Conservation (phyloP, 306 rosid genomes). For the Adenanthera pavonina region DNA sequence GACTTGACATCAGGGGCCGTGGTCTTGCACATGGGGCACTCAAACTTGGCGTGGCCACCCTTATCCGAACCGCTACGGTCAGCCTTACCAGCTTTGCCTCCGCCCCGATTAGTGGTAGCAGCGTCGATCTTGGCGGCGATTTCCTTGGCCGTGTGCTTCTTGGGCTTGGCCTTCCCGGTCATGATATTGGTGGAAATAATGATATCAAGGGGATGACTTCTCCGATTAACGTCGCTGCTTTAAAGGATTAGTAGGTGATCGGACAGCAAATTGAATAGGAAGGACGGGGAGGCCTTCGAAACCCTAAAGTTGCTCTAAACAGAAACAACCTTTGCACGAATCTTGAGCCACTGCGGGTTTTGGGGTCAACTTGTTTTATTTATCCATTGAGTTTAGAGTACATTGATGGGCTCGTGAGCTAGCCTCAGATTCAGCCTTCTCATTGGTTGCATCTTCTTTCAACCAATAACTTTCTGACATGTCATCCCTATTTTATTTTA, state of each 20-base stretch:
- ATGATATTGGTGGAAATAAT: conserved; percentile 30
- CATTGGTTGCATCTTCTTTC: not conserved
- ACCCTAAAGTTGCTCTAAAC: not conserved
- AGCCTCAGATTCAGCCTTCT: not conserved
- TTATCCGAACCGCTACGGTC: conserved; percentile 77
- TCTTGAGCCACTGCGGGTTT: not conserved
- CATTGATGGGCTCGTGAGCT: not conserved
- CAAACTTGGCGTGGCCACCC: conserved; percentile 96
- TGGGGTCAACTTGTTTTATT: not conserved
- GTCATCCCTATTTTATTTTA: not conserved
- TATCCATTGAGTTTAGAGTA: not conserved
- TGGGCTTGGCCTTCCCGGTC: conserved; percentile 99
- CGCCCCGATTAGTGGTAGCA: conserved; percentile 92
- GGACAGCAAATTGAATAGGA: not conserved
- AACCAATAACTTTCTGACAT: not conserved
- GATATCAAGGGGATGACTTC: not conserved
- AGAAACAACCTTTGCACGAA: not conserved
- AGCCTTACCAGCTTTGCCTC: conserved; percentile 85
- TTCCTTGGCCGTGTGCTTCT: conserved; percentile 99
- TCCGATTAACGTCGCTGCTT: not conserved
- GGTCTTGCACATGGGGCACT: conserved; percentile 90
- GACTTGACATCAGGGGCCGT: conserved; percentile 91
- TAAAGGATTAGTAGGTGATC: not conserved
- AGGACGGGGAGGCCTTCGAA: not conserved
- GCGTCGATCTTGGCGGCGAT: conserved; percentile 85